These are phyloP conservation scores for Euptelea pleiosperma DNA, from an alignment of 164 flowering plant genomes.

Conservation along the genomic window DNA sequence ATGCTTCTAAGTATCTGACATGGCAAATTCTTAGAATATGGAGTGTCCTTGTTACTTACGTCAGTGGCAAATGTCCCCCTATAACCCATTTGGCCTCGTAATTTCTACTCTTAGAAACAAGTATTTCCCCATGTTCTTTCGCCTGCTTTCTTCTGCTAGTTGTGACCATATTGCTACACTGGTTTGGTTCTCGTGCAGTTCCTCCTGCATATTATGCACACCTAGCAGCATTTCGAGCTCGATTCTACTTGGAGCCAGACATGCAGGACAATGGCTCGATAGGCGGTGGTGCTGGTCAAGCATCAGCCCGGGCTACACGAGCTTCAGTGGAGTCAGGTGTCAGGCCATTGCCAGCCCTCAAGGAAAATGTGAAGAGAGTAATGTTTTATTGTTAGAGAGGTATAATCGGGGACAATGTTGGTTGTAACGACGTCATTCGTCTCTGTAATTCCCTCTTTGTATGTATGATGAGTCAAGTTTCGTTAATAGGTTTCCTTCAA, in stretches of 20 bases:
- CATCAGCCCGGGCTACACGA: constrained; percentile 24
- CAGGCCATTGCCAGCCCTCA: constrained; percentile 76
- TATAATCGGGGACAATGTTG: not conserved
- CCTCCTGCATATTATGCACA: constrained; percentile 98
- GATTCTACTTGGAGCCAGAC: constrained; percentile 90
- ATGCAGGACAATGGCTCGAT: constrained; percentile 51
- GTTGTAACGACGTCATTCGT: too few relatives aligned
- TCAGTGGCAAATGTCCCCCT: too few relatives aligned
- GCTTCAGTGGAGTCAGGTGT: constrained; percentile 46
- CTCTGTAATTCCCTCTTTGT: too few relatives aligned
- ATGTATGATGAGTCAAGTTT: too few relatives aligned
- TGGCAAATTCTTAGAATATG: too few relatives aligned
- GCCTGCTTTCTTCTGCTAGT: not conserved
- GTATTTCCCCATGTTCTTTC: not conserved
- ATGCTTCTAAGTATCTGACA: too few relatives aligned
- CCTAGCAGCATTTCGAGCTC: constrained; percentile 90
- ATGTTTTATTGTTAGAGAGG: constrained; percentile 76
- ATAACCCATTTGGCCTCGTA: too few relatives aligned
- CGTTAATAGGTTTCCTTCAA: too few relatives aligned
- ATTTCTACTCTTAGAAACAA: not conserved
- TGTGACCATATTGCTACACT: not conserved
- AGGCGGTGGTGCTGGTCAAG: constrained; percentile 25
- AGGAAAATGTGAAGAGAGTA: constrained; percentile 88
- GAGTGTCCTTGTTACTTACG: too few relatives aligned
- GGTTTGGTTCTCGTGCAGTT: constrained; percentile 40